Base-by-base conservation (phyloP, 345 rosid species). In the Populus pruinosa region DNA sequence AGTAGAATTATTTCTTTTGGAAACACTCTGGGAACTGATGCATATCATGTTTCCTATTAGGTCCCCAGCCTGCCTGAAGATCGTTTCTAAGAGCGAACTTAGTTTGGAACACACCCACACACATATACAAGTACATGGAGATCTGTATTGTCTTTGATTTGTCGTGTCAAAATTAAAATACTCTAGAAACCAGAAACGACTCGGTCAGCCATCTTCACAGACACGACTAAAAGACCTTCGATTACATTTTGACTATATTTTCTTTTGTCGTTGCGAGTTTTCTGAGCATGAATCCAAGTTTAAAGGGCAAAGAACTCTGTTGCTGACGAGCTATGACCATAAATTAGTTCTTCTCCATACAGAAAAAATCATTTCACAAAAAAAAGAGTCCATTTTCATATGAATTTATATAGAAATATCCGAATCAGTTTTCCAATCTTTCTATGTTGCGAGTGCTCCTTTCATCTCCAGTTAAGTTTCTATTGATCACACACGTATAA, bases 1-100 rank as follows among this genome's bases (percentile, higher is more conserved):
- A 17, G 8, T 6, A 4, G 13, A n/a, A 18, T 33, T 59, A 8
- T 36, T 63, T 59, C 36, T 29, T 72, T 61, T 73, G 76, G 76
- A 33, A 49, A 59, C 76, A 73, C 35, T 41, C 76, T 73, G 16
- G 53, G 55, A 39, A 73, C 13, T 39, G 76, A 73, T 59, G 76
- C 76, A 36, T 39, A 33, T 50, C 0, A 50, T 71, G 74, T 71
- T 63, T 71, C 63, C 29, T 50, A 64, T 33, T 5, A 71, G 74
- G 55, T 75, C 71, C 18, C 74, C 18, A 27, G 63, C 55, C 61
- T 71, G 23, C 20, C 23, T 20, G 36, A 33, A 33, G 36, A 33
- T 33, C 36, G 5, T 33, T 4, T 4, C 36, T 33, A 33, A 4
- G 36, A 33, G 36, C 36, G 5, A 33, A 33, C 4, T 33, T 0